phyloP scores from a whole-genome alignment of 805 yeast genomes.

The Blastobotrys peoriensis region DNA sequence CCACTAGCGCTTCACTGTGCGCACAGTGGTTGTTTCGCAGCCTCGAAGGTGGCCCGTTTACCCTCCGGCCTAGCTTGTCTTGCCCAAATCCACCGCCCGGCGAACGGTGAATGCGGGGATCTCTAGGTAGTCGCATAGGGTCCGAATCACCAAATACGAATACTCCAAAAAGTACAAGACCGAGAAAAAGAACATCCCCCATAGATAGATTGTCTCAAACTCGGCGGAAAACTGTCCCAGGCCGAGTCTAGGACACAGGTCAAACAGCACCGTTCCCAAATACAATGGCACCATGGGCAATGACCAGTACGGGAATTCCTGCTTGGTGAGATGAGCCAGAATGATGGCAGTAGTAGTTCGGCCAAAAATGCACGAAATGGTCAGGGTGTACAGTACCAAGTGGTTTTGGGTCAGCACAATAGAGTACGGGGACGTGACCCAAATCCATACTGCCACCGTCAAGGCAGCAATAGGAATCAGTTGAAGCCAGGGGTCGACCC shows the following conservation, averaged over 20 bases:
- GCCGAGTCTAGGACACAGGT: conserved; percentile 48
- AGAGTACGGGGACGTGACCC: conserved; percentile 46
- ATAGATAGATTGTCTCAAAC: conserved; percentile 38
- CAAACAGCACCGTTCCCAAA: conserved; percentile 32
- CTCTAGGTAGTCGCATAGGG: conserved; percentile 75
- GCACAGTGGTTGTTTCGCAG: too few species aligned
- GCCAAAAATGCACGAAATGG: conserved; percentile 82
- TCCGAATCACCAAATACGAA: conserved; percentile 69
- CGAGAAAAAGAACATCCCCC: conserved; percentile 57
- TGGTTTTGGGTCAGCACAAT: conserved; percentile 35
- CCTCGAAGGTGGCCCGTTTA: too few species aligned
- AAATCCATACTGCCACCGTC: conserved; percentile 41
- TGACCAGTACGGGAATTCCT: conserved; percentile 68
- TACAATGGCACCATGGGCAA: conserved; percentile 50
- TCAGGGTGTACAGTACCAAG: conserved; percentile 67
- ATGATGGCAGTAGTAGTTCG: conserved; percentile 58
- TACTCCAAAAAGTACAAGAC: conserved; percentile 60
- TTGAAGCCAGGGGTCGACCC: conserved; percentile 43
- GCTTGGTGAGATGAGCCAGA: conserved; percentile 79
- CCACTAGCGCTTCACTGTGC: too few species aligned
- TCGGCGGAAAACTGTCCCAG: conserved; percentile 24
- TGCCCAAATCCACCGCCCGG: conserved; percentile 4
- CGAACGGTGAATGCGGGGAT: conserved; percentile 58
- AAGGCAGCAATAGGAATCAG: conserved; percentile 63
- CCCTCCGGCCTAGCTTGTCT: too few species aligned